Percentiles rank a stretch among this genome's conserved stretches.
Evolutionary conservation across 2,329 filamentous ascomycete species (phyloP).

Genomic region (Aspergillus calidoustus): DNA sequence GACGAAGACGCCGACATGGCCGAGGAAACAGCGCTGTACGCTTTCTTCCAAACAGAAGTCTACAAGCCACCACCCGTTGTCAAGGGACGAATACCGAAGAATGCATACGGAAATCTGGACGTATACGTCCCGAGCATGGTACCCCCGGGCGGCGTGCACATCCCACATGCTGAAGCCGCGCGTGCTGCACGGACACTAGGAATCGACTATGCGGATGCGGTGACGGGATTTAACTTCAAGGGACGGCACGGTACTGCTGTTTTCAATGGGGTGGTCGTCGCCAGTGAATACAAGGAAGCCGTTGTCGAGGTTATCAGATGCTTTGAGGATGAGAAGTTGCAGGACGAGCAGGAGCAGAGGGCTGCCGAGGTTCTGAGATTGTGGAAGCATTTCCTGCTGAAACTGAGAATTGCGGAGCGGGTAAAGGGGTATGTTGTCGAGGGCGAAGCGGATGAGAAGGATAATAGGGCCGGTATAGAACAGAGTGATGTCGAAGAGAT

Average conservation of each 20-base stretch:
- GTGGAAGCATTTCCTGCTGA: conserved; percentile 65
- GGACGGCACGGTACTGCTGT: conserved; percentile 86
- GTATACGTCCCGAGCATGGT: conserved; percentile 68
- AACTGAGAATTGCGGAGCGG: conserved; percentile 71
- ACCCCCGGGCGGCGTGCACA: conserved; percentile 62
- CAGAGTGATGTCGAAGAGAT: conserved; percentile 31
- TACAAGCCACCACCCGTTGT: conserved; percentile 79
- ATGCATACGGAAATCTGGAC: conserved; percentile 66
- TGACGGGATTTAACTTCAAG: conserved; percentile 88
- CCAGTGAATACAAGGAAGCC: conserved; percentile 72
- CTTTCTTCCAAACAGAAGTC: conserved; percentile 65
- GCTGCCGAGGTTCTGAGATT: conserved; percentile 56
- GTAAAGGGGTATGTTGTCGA: conserved; percentile 63
- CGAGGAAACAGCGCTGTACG: conserved; percentile 63
- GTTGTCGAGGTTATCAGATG: conserved; percentile 71
- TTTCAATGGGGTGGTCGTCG: conserved; percentile 76
- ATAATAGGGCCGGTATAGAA: too few species aligned
- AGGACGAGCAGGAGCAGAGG: conserved; percentile 63
- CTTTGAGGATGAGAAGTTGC: conserved; percentile 67
- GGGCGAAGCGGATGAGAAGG: conserved; percentile 42
- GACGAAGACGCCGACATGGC: conserved; percentile 49
- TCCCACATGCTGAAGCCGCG: conserved; percentile 62
- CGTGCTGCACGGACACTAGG: conserved; percentile 75
- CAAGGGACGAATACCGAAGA: conserved; percentile 69
- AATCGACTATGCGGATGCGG: conserved; percentile 85